Conservation (phyloP, 768 basidiomycete genomes). For the Russula sp. region DNA sequence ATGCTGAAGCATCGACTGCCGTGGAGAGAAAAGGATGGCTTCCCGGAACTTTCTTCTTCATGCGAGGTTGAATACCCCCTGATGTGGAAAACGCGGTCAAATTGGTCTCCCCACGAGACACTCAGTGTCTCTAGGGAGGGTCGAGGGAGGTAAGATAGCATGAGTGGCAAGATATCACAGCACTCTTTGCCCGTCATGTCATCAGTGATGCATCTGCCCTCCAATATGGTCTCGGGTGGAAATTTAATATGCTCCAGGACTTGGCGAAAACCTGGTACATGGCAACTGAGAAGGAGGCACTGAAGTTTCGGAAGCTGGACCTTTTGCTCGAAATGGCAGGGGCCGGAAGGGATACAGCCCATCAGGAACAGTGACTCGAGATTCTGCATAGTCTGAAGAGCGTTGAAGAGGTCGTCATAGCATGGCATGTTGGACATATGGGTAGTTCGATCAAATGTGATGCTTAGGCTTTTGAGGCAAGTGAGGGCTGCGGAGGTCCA, state of each 20-base stretch:
- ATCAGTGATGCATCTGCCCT: constrained; percentile 16
- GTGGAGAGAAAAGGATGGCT: constrained; percentile 1
- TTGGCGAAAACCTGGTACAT: constrained; percentile 12
- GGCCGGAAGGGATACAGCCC: constrained; percentile 16
- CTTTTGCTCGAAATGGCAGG: neutral
- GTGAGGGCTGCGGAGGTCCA: constrained; percentile 11
- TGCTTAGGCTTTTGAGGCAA: constrained; percentile 2
- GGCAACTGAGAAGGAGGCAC: constrained; percentile 5
- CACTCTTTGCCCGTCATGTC: constrained; percentile 20
- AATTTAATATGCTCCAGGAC: constrained; percentile 11
- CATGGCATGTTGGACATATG: constrained; percentile 7
- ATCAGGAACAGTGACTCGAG: constrained; percentile 12
- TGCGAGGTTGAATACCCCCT: constrained; percentile 12
- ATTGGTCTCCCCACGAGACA: constrained; percentile 21
- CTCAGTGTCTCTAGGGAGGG: constrained; percentile 21
- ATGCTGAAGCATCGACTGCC: constrained; percentile 2
- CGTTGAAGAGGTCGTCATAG: constrained; percentile 17
- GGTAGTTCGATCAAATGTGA: constrained; percentile 2
- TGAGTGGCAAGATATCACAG: constrained; percentile 17
- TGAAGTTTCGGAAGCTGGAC: constrained; percentile 14
- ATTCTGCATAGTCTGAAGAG: constrained; percentile 9
- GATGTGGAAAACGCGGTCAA: constrained; percentile 16
- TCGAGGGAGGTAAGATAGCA: constrained; percentile 20
- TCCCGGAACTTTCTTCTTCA: constrained; percentile 5
- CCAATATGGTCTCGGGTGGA: neutral